Evolutionary conservation across 768 basidiomycete species (phyloP), one percentile per base, ranked within the genome.

Genomic region (Russula emetica): DNA sequence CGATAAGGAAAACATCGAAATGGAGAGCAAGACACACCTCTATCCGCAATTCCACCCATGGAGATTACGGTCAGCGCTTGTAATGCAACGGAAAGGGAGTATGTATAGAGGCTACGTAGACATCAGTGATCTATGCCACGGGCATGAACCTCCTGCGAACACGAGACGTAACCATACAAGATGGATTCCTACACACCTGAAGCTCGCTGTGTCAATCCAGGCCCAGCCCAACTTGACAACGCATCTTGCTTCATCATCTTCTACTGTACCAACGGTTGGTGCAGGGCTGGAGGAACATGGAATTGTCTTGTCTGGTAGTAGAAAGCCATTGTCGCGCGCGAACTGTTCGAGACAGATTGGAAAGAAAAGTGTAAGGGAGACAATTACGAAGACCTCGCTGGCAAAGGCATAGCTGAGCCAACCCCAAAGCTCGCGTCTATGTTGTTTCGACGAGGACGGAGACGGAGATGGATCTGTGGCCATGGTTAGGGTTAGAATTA

Each of bases 21-120:
- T 22, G 14, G 28, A 30, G 18, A 38, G 56, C 26, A 38, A 49
- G 45, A 79, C 90, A 63, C 69, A 95, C 94, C 86, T 66, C 90
- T 85, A 75, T 98, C 93, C 1, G 95, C 96, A 60, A 96, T 86
- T 18, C 85, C 85, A 8, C 93, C 92, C 81, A 97, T 90, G 6
- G 95, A 94, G 60, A 99, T 94, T 44, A 99, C 94, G 0, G 88
- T 92, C n/a, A 98, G 70, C 0, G 94, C 95, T 72, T 98, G 95
- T 0, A 96, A 74, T 0, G 88, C 88, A 1, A 98, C 95, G 0
- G 91, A 92, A 16, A 86, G 78, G 0, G 95, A 97, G 74, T 93
- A 90, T 34, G 88, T 82, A 71, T 96, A 94, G 40, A 99, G 78
- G 69, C 94, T 95, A 70, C 34, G 55, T 9, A 59, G 54, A 18